Conservation (phyloP, 345 rosid species). For the Nephelium lappaceum region DNA sequence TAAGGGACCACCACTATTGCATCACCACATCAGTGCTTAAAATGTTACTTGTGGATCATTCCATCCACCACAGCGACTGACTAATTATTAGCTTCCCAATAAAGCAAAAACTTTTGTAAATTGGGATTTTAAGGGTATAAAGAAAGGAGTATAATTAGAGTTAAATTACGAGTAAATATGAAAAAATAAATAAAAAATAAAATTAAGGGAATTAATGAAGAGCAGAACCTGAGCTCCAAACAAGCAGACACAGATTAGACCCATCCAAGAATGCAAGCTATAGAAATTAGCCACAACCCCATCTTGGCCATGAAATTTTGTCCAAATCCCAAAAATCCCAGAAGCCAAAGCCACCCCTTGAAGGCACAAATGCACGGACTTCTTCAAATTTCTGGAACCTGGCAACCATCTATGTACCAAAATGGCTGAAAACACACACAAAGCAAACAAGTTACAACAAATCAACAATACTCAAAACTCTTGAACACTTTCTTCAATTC, state of each 20-base stretch:
- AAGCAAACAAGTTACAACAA: not conserved
- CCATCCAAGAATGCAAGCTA: conserved; percentile 99
- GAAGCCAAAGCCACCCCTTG: conserved; percentile 86
- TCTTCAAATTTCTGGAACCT: conserved; percentile 82
- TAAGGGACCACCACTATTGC: conserved; percentile 16
- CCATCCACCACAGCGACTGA: not conserved
- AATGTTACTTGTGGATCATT: not conserved
- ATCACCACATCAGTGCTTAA: not conserved
- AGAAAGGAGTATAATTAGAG: not conserved
- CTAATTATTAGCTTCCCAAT: not conserved
- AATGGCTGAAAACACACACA: conserved; percentile 57
- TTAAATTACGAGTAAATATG: not conserved
- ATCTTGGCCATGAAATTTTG: conserved; percentile 60
- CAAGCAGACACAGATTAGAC: conserved; percentile 76
- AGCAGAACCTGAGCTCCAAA: conserved; percentile 78
- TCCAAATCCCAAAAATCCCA: conserved; percentile 91
- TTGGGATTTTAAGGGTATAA: not conserved
- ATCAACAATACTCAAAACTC: conserved; percentile 7
- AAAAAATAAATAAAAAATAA: too few relatives aligned
- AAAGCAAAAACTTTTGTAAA: not conserved
- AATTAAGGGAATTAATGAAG: not conserved
- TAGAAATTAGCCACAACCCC: conserved; percentile 84
- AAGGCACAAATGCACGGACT: conserved; percentile 80
- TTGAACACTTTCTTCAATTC: not conserved
- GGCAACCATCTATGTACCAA: conserved; percentile 90